phyloP scores from a whole-genome alignment of 768 basidiomycete species.

The Collybia sordida region DNA sequence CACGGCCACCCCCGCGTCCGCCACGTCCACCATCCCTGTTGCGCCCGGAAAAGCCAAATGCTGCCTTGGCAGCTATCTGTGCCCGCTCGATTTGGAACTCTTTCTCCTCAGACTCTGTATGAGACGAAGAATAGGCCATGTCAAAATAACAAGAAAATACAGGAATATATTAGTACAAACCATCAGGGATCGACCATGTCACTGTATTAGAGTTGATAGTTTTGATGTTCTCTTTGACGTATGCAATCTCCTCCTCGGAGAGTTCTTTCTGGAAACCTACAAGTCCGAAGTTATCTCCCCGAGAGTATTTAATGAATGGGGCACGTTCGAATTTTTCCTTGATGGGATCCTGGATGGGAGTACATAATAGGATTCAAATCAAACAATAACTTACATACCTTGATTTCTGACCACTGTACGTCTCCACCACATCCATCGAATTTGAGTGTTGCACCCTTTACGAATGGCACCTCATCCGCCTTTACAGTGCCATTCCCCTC shows the following conservation, averaged over 20 bases:
- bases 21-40: constrained; percentile 29
- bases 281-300: constrained; percentile 47
- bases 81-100: constrained; percentile 75
- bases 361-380: neutral
- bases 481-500: constrained; percentile 64
- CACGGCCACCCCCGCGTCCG: constrained; percentile 44
- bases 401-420: constrained; percentile 48
- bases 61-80: constrained; percentile 59
- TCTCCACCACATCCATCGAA: constrained; percentile 60
- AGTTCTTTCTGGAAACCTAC: constrained; percentile 66
- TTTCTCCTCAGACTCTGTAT: constrained; percentile 69
- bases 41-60: constrained; percentile 26
- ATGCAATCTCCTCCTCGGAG: constrained; percentile 70
- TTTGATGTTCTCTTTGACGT: constrained; percentile 63
- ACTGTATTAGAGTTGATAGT: constrained; percentile 65
- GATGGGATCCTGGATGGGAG: constrained; percentile 40
- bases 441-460: constrained; percentile 52
- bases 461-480: constrained; percentile 55
- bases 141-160: neutral
- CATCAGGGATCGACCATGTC: constrained; percentile 62
- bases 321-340: constrained; percentile 49
- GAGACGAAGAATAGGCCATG: neutral
- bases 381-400: constrained; percentile 27
- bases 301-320: constrained; percentile 51
- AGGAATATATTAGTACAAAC: constrained; percentile 37